Evolutionary conservation across 1,284 basidiomycete genomes (phyloP).

Genomic region (Ustilago esculenta): DNA sequence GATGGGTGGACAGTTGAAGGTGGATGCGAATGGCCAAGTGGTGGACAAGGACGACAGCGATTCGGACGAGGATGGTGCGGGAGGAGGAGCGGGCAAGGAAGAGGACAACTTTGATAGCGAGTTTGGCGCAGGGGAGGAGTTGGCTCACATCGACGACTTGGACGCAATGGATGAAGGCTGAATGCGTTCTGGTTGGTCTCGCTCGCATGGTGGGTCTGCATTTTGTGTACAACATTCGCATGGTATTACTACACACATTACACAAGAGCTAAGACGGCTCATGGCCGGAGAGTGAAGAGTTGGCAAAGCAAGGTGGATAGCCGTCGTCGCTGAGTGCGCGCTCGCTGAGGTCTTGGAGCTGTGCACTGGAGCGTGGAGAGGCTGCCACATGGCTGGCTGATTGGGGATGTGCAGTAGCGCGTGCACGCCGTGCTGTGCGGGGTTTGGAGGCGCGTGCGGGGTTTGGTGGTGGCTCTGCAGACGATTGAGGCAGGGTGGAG

Average conservation of each 20-base stretch:
- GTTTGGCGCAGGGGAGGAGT: conserved; percentile 43
- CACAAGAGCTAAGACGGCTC: conserved; percentile 22
- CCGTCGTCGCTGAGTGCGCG: conserved; percentile 26
- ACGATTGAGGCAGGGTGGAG: neutral
- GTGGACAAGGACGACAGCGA: conserved; percentile 41
- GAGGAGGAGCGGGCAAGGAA: conserved; percentile 4
- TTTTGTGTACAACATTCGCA: no score
- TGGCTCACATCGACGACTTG: conserved; percentile 28
- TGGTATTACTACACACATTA: no score
- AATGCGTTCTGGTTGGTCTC: no score
- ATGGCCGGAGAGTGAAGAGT: conserved; percentile 23
- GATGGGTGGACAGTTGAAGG: conserved; percentile 48
- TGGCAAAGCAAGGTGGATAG: conserved; percentile 8
- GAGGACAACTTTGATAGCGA: conserved; percentile 59
- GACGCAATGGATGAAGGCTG: conserved; percentile 19
- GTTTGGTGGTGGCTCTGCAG: neutral
- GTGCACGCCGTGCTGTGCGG: conserved; percentile 3
- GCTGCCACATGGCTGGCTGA: neutral
- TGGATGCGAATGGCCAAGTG: conserved; percentile 45
- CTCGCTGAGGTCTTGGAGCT: conserved; percentile 16
- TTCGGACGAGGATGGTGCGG: conserved; percentile 19
- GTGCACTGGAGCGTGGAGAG: conserved; percentile 1
- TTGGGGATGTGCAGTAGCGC: conserved; percentile 1
- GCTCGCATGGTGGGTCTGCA: no score
- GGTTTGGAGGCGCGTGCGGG: conserved; percentile 9